Conservation (phyloP, 1,139 yeast species). For the Saccharomyces hybrid region DNA sequence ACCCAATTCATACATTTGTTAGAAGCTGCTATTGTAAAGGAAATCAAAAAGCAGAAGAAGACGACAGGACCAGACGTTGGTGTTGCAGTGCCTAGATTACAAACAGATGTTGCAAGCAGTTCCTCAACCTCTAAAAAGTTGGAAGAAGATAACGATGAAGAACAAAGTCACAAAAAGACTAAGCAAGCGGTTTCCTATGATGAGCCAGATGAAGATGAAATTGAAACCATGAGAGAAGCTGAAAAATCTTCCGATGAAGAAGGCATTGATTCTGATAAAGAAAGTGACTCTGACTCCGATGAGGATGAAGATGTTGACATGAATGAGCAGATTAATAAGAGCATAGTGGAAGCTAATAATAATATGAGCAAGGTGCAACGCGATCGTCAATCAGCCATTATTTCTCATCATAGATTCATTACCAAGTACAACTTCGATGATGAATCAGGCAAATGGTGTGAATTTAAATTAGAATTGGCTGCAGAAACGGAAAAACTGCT, state of each 20-base stretch:
- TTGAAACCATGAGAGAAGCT: conserved; percentile 78
- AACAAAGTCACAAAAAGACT: conserved; percentile 48
- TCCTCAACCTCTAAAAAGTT: conserved; percentile 31
- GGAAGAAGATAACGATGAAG: conserved; percentile 68
- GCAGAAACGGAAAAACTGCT: conserved; percentile 86
- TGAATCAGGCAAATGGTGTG: conserved; percentile 83
- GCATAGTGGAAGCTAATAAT: conserved; percentile 30
- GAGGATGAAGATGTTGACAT: conserved; percentile 35
- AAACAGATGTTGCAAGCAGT: conserved; percentile 39
- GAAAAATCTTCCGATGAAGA: conserved; percentile 66
- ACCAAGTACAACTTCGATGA: conserved; percentile 87
- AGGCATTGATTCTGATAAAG: conserved; percentile 33
- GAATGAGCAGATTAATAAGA: conserved; percentile 27
- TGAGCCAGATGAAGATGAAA: conserved; percentile 89
- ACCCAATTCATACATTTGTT: conserved; percentile 59
- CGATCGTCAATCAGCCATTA: conserved; percentile 78
- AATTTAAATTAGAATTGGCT: conserved; percentile 73
- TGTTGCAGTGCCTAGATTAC: conserved; percentile 56
- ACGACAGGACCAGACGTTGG: conserved; percentile 61
- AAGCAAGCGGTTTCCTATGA: conserved; percentile 91
- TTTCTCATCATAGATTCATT: conserved; percentile 63
- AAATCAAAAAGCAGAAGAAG: conserved; percentile 70
- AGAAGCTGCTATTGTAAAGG: conserved; percentile 69
- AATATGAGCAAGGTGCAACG: conserved; percentile 54
- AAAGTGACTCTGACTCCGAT: conserved; percentile 36